Conservation (phyloP, 495 filamentous ascomycete species). For the Achaetomiella virescens region DNA sequence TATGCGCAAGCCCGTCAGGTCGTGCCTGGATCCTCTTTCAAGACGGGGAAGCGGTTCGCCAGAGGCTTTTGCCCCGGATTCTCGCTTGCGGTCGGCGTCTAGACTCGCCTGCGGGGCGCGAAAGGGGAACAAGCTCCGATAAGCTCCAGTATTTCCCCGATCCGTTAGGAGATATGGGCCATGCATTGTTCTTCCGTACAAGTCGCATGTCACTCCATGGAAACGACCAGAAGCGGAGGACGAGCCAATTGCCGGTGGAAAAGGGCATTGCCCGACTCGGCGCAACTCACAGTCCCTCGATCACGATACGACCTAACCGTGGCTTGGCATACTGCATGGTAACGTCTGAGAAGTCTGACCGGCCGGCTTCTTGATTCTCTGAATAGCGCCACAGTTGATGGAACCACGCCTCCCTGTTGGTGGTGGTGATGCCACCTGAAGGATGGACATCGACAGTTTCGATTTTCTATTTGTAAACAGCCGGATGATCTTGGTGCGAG, state of each 20-base stretch:
- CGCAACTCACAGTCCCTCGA: neutral
- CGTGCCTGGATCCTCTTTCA: neutral
- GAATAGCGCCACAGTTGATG: too few species aligned
- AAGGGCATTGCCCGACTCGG: neutral
- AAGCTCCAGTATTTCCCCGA: neutral
- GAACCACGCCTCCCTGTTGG: too few species aligned
- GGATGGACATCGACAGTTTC: too few species aligned
- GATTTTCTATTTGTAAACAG: too few species aligned
- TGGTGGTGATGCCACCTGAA: too few species aligned
- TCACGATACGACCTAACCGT: neutral
- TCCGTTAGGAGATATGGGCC: too few species aligned
- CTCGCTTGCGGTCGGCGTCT: constrained; percentile 6
- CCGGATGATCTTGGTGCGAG: too few species aligned
- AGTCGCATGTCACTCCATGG: neutral
- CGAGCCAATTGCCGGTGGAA: neutral
- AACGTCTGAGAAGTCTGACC: too few species aligned
- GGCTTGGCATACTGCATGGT: neutral
- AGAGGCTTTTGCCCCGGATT: constrained; percentile 27
- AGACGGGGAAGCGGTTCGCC: neutral
- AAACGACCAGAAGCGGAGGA: neutral
- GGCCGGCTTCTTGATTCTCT: too few species aligned
- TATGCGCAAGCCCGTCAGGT: neutral
- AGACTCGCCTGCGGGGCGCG: neutral
- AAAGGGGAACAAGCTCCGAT: neutral
- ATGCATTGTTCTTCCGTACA: too few species aligned